Evolutionary conservation across 148 eudicot genomes (phyloP).

Genomic region (Vaccinium corymbosum): DNA sequence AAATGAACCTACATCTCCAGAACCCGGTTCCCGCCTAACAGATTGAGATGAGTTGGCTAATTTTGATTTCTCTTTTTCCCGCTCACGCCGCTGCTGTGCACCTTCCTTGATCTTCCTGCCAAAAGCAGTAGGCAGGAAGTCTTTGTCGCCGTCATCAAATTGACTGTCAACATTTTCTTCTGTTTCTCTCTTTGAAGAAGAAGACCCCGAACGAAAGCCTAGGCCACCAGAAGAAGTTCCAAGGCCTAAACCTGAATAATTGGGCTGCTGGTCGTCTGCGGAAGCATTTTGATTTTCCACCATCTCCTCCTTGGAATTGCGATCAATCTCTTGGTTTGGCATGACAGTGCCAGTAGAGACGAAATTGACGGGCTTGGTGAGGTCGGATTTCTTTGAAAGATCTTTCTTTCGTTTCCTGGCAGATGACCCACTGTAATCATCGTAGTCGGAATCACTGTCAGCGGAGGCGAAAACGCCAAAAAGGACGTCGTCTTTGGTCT

Average conservation of each 20-base stretch:
- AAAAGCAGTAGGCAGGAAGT: slow-evolving; percentile 60
- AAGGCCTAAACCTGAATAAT: slow-evolving; percentile 41
- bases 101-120: slow-evolving; percentile 70
- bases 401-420: slow-evolving; percentile 56
- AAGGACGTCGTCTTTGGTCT: slow-evolving; percentile 66
- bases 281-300: not conserved
- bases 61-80: slow-evolving; percentile 46
- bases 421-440: slow-evolving; percentile 26
- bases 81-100: slow-evolving; percentile 50
- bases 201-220: slow-evolving; percentile 38
- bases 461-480: slow-evolving; percentile 72
- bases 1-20: slow-evolving; percentile 46
- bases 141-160: slow-evolving; percentile 24
- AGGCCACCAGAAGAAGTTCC: slow-evolving; percentile 38
- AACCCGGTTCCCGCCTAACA: slow-evolving; percentile 32
- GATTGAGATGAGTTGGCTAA: slow-evolving; percentile 35
- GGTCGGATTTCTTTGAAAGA: slow-evolving; percentile 46
- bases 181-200: slow-evolving; percentile 18
- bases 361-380: slow-evolving; percentile 76
- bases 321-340: slow-evolving; percentile 59
- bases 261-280: slow-evolving; percentile 26
- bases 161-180: slow-evolving; percentile 7
- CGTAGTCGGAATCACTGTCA: slow-evolving; percentile 33
- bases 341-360: slow-evolving; percentile 54
- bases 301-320: slow-evolving; percentile 29